Percentiles rank a stretch among this genome's conserved stretches.
phyloP scores from a whole-genome alignment of 2,329 filamentous ascomycete genomes.

The Apiospora aurea region DNA sequence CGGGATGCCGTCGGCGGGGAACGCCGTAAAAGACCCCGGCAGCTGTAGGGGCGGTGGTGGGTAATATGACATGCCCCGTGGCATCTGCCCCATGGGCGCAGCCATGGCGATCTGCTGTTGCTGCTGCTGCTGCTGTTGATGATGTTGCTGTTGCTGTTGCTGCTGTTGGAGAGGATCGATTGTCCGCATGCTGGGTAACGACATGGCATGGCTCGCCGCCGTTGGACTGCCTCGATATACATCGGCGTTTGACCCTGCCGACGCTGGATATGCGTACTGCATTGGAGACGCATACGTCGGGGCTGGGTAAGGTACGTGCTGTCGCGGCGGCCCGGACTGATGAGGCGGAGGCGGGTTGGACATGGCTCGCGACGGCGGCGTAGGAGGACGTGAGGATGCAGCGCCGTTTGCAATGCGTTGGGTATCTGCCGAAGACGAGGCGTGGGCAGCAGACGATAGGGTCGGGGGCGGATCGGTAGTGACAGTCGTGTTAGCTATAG shows the following conservation, averaged over 20 bases:
- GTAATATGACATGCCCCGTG: conserved; percentile 54
- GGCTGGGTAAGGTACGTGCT: conserved; percentile 37
- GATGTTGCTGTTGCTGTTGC: conserved; percentile 38
- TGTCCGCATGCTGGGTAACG: conserved; percentile 53
- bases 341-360: conserved; percentile 40
- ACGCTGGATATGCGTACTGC: conserved; percentile 39
- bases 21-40: conserved; percentile 48
- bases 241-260: conserved; percentile 39
- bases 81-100: conserved; percentile 45
- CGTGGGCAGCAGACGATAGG: neutral
- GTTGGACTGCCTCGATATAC: conserved; percentile 45
- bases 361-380: conserved; percentile 34
- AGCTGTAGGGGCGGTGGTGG: conserved; percentile 44
- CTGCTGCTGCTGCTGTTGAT: conserved; percentile 34
- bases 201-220: conserved; percentile 42
- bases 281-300: conserved; percentile 39
- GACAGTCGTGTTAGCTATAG: conserved; percentile 19
- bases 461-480: conserved; percentile 7
- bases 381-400: neutral
- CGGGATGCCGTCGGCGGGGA: conserved; percentile 51
- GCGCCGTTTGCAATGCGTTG: conserved; percentile 14
- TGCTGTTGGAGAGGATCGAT: conserved; percentile 42
- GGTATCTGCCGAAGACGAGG: conserved; percentile 2
- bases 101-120: conserved; percentile 47
- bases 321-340: conserved; percentile 38